Evolutionary conservation across 306 rosid species (phyloP).

Genomic region (Neltuma alba): DNA sequence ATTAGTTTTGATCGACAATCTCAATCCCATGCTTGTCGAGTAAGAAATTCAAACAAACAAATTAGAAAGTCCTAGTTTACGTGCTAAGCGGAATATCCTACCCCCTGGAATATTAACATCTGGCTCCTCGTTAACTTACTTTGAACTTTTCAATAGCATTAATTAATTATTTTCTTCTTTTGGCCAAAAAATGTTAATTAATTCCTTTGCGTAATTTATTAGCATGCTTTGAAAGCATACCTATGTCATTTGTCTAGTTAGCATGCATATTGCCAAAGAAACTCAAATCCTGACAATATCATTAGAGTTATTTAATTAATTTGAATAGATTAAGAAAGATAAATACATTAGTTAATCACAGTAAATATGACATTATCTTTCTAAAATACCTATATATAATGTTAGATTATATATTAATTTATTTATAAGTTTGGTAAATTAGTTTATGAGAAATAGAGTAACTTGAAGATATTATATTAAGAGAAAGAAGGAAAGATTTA

Average conservation of each 20-base stretch:
- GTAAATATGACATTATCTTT: too few relatives aligned
- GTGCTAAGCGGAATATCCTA: neutral
- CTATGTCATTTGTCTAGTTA: neutral
- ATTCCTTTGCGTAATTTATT: neutral
- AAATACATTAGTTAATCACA: too few relatives aligned
- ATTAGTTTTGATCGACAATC: neutral
- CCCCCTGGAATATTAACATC: neutral
- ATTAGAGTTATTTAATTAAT: too few relatives aligned
- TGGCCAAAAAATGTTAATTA: neutral
- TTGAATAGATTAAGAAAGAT: too few relatives aligned
- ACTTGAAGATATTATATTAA: too few relatives aligned
- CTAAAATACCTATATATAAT: too few relatives aligned
- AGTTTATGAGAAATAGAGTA: too few relatives aligned
- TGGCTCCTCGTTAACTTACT: conserved; percentile 1
- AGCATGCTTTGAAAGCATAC: neutral
- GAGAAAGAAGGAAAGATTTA: too few relatives aligned
- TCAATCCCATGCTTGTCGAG: conserved; percentile 6
- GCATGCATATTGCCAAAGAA: neutral
- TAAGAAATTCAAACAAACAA: neutral
- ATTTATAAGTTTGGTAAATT: too few relatives aligned
- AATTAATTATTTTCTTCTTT: neutral
- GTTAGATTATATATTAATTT: too few relatives aligned
- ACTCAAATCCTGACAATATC: too few relatives aligned
- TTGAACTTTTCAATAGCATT: neutral
- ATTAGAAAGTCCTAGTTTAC: neutral